Base-by-base conservation (phyloP, 2,329 filamentous ascomycete genomes). In the Camptophora hylomeconis region DNA sequence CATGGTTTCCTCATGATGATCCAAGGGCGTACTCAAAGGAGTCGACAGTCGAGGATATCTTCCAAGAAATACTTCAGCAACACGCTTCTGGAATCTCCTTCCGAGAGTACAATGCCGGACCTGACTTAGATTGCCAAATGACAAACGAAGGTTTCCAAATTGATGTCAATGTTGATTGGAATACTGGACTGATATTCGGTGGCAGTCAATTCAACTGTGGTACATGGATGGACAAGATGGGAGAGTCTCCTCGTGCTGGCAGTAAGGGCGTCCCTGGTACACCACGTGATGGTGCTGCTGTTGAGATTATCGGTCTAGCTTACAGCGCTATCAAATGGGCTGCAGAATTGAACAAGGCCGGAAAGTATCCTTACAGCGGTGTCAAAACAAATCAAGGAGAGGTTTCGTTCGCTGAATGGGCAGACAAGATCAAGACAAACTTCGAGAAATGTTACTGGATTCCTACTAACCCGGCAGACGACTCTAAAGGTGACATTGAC, bases 221-320 rank as follows among this genome's bases (percentile, higher is more conserved):
- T 29, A 98, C 89, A 2, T 98, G 89, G 89, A 94, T 94, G 84
- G 89, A 98, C 65, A 98, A 98, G 68, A 98, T 98, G 89, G 89
- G 89, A n/a, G 89, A 98, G 54, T 93, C 84, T 38, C 74, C 80
- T 40, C 80, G 76, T 37, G 89, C 92, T 10, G 78, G 80, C 34
- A 93, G 76, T 48, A 95, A 94, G 60, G 92, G 89, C 27, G 65
- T 93, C 12, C 92, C 89, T 1, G 89, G 86, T 6, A 98, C 89
- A n/a, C 89, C 89, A 25, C 79, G 92, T 45, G 92, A 98, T 51
- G 89, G 89, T 17, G 84, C 89, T 22, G 84, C 89, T 12, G 71
- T 98, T 32, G 89, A 98, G 53, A 95, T 98, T 49, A 93, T 78
- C 1, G 92, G 89, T 26, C 69, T 98, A 32, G 64, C 89, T 11